These are phyloP conservation scores for Chalaropsis ovoidea DNA, from an alignment of 2,329 filamentous ascomycete species.

Conservation along the genomic window DNA sequence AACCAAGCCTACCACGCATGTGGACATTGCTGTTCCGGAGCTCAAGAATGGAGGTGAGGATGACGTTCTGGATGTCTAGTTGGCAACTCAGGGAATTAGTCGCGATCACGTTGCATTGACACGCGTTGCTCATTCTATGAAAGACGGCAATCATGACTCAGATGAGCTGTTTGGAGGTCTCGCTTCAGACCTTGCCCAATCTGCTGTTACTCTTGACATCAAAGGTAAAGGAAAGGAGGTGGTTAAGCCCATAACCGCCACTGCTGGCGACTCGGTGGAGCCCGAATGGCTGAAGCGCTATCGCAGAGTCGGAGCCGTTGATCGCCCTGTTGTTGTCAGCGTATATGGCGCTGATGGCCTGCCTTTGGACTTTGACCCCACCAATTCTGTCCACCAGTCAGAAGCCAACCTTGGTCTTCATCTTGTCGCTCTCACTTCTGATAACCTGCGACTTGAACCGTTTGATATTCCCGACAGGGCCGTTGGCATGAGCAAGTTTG, in stretches of 20 bases:
- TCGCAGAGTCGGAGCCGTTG: background rate
- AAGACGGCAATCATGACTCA: background rate
- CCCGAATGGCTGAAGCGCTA: constrained; percentile 22
- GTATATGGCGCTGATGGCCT: constrained; percentile 15
- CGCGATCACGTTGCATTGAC: constrained; percentile 11
- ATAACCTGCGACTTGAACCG: constrained; percentile 12
- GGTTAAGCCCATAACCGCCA: constrained; percentile 4
- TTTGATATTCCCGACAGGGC: constrained; percentile 7
- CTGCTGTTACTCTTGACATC: background rate
- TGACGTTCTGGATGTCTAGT: constrained; percentile 22
- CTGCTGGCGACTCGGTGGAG: background rate
- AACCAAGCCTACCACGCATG: constrained; percentile 11
- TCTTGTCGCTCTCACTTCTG: constrained; percentile 16
- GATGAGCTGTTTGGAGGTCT: background rate
- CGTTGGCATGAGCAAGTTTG: background rate
- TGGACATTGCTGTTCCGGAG: constrained; percentile 23
- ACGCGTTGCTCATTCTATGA: constrained; percentile 6
- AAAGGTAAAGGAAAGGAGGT: constrained; percentile 9
- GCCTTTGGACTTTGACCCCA: constrained; percentile 18
- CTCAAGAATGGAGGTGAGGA: background rate
- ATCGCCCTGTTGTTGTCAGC: constrained; percentile 15
- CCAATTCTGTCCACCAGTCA: constrained; percentile 3
- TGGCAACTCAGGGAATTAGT: constrained; percentile 22
- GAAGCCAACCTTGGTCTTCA: constrained; percentile 7
- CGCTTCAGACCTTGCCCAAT: background rate